Base-by-base conservation (phyloP, 495 filamentous ascomycete species). In the Penicillium pulvis region DNA sequence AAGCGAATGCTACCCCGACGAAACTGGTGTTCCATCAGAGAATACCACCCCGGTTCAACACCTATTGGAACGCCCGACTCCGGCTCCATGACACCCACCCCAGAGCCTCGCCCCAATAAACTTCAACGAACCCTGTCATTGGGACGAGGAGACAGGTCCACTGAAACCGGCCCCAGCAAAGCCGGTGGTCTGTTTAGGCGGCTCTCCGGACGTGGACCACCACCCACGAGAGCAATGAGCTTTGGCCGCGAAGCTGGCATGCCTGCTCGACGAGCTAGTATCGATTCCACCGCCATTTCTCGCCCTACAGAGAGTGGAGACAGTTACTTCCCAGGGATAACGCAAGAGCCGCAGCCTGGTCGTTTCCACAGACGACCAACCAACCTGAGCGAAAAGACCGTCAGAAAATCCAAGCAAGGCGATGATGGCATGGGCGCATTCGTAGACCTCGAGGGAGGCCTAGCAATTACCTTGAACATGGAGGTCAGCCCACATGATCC, bases 11-110 rank as follows among this genome's bases (percentile, higher is more conserved):
- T 98, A 12, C 92, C 93, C 28, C 86, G 95, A 41, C 83, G 92
- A 30, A 97, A 97, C 65, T 97, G 91, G 90, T 96, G 91, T 72
- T 89, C 90, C 7, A 92, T 97, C 59, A 82, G 89, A 30, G 78
- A 86, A 64, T 96, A 93, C 66, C 76, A 84, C n/a, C 91, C 91
- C 3, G 91, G 80, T 19, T 71, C 67, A 44, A 93, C 89, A 0
- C 91, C 91, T n/a, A 86, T 84, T 2, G 77, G 78, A 2, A 88
- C 89, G 8, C 80, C 80, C 5, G 71, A 74, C 6, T 66, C 75
- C 2, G 28, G 28, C 28, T 67, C 71, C 46, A 52, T 64, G 30
- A 61, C 63, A 44, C 63, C 62, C 16, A 55, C 61, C 10, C 58
- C 55, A 14, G 71, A 85, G 39, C 71, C 80, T 24, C 76, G 81